Conservation (phyloP, 129 eudicot species). For the Pseudognaphalium luteoalbum region DNA sequence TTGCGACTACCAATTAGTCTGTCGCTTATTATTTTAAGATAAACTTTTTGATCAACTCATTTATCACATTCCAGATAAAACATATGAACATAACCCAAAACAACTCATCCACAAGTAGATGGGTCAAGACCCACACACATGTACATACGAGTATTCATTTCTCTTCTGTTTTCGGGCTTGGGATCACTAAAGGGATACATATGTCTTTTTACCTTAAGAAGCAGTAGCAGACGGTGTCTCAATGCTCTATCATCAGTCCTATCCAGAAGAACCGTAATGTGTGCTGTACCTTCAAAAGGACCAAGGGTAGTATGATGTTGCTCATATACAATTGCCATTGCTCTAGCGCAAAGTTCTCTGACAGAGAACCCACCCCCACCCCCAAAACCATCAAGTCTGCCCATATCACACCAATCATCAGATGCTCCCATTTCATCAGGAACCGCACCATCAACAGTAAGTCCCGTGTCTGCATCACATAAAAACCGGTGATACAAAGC, state of each 20-base stretch:
- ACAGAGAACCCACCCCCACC: conserved; percentile 98
- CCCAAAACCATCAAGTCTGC: conserved; percentile 95
- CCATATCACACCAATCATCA: conserved; percentile 99
- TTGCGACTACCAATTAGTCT: neutral
- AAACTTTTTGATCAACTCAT: too few species aligned
- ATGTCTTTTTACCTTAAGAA: conserved; percentile 62
- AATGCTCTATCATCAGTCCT: conserved; percentile 95
- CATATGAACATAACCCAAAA: neutral
- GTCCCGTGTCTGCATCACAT: conserved; percentile 97
- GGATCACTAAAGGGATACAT: conserved; percentile 5
- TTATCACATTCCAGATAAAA: too few species aligned
- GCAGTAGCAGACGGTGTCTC: conserved; percentile 89
- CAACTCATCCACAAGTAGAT: conserved; percentile 6
- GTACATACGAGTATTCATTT: conserved; percentile 9
- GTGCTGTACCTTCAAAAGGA: conserved; percentile 97
- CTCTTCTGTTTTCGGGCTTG: neutral
- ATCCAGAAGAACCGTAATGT: conserved; percentile 86
- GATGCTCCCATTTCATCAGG: conserved; percentile 97
- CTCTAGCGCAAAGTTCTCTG: conserved; percentile 97
- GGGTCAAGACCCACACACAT: conserved; percentile 3
- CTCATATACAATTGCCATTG: conserved; percentile 98
- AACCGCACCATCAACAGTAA: conserved; percentile 94
- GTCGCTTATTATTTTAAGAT: neutral
- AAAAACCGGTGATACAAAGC: conserved; percentile 91
- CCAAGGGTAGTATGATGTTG: conserved; percentile 78